phyloP scores from a whole-genome alignment of 1,284 basidiomycete species.

The Microbotryum violaceum region DNA sequence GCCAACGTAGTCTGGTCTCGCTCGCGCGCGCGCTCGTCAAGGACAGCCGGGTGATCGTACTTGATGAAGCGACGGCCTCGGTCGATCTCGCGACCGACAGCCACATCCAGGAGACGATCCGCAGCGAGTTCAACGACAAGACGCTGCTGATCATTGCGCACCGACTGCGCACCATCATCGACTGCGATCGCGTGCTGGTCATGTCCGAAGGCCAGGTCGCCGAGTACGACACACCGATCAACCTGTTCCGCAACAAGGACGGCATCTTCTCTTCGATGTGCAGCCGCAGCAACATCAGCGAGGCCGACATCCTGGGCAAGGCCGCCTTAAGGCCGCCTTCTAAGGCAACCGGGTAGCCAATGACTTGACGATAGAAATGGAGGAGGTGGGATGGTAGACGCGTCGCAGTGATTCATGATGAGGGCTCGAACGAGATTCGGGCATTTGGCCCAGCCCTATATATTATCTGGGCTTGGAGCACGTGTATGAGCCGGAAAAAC shows the following conservation, averaged over 20 bases:
- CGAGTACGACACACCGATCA: slow-evolving; percentile 49
- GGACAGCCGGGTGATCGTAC: slow-evolving; percentile 63
- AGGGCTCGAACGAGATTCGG: neutral
- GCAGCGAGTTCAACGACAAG: slow-evolving; percentile 66
- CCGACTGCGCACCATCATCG: slow-evolving; percentile 64
- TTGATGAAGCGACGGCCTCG: slow-evolving; percentile 56
- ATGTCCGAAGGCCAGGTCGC: slow-evolving; percentile 61
- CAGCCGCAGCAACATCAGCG: too few species aligned
- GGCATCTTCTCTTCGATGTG: slow-evolving; percentile 28
- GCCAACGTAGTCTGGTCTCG: slow-evolving; percentile 66
- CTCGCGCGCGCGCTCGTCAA: slow-evolving; percentile 74
- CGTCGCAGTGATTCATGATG: neutral
- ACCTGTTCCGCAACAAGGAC: slow-evolving; percentile 14
- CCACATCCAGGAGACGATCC: slow-evolving; percentile 78
- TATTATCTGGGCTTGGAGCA: neutral
- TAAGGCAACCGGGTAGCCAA: too few species aligned
- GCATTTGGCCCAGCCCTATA: neutral
- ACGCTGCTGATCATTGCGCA: slow-evolving; percentile 51
- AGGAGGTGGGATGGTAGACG: neutral
- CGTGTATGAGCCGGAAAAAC: neutral
- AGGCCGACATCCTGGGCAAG: too few species aligned
- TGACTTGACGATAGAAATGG: too few species aligned
- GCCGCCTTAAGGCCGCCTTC: too few species aligned
- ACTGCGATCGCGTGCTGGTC: slow-evolving; percentile 67
- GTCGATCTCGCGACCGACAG: slow-evolving; percentile 60